phyloP scores from a whole-genome alignment of 1,284 basidiomycete species.

The Anthracocystis setariae region DNA sequence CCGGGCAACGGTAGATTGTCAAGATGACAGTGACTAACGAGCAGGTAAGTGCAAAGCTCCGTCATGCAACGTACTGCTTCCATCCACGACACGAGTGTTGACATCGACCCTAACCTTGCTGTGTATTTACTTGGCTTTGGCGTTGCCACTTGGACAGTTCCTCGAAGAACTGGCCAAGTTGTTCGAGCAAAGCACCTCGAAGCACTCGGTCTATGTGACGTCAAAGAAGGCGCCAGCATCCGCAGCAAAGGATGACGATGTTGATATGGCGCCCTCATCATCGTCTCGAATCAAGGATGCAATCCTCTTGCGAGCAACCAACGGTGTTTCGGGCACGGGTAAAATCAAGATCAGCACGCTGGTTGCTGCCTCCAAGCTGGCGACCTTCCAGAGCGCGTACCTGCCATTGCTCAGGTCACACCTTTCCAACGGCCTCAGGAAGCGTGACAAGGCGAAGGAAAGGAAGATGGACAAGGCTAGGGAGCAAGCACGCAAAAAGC shows the following conservation, averaged over 20 bases:
- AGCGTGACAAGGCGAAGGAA: constrained; percentile 66
- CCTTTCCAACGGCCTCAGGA: constrained; percentile 52
- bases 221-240: constrained; percentile 49
- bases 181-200: constrained; percentile 41
- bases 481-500: constrained; percentile 54
- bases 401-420: constrained; percentile 55
- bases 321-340: constrained; percentile 49
- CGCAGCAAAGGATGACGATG: constrained; percentile 26
- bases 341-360: constrained; percentile 56
- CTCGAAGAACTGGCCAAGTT: constrained; percentile 51
- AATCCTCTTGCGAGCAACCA: constrained; percentile 58
- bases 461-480: constrained; percentile 57
- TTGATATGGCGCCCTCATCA: constrained; percentile 44
- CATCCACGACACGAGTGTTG: not conserved
- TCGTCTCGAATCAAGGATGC: constrained; percentile 23
- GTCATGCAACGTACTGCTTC: no score
- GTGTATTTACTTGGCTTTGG: not conserved
- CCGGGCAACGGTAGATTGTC: not conserved
- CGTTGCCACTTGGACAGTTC: constrained; percentile 39
- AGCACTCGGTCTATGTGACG: constrained; percentile 61
- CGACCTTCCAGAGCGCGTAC: constrained; percentile 47
- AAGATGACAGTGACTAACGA: constrained; percentile 36
- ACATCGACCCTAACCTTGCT: not conserved
- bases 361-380: constrained; percentile 44
- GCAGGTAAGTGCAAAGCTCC: constrained; percentile 15